Evolutionary conservation across 1,284 basidiomycete species (phyloP).

Genomic region (Schizophyllum amplum): DNA sequence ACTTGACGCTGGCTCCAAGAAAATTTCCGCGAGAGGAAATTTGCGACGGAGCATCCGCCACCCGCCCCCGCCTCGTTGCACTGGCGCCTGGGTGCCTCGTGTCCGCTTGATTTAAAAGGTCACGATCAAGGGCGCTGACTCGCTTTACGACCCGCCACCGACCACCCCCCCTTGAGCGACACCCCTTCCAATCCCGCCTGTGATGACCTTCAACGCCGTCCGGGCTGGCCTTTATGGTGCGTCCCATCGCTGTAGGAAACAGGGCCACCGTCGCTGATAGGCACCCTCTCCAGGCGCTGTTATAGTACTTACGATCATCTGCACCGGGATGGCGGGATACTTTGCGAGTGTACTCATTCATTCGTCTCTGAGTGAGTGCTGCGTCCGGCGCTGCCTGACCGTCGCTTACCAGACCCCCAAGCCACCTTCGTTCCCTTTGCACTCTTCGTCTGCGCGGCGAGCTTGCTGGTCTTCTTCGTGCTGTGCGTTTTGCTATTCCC

Average conservation of each 20-base stretch:
- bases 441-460: conserved; percentile 66
- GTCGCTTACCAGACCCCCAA: conserved; percentile 18
- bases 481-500: conserved; percentile 38
- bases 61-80: conserved; percentile 1
- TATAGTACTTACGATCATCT: conserved; percentile 60
- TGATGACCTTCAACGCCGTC: conserved; percentile 50
- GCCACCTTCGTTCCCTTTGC: conserved; percentile 80
- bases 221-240: conserved; percentile 56
- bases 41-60: no score
- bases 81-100: conserved; percentile 13
- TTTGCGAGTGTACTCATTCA: conserved; percentile 61
- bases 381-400: no score
- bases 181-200: conserved; percentile 21
- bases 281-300: conserved; percentile 33
- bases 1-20: not conserved
- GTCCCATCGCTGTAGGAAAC: conserved; percentile 5
- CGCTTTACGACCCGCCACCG: conserved; percentile 16
- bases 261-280: conserved; percentile 4
- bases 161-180: conserved; percentile 17
- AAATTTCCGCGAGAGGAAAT: no score
- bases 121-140: not conserved
- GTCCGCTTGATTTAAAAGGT: not conserved
- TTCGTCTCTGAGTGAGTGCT: conserved; percentile 66
- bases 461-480: conserved; percentile 54
- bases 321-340: conserved; percentile 66